Percentiles rank a stretch among this genome's conserved stretches.
These are phyloP conservation scores for Monilinia fructicola DNA, from an alignment of 2,329 filamentous ascomycete genomes.

Conservation along the genomic window DNA sequence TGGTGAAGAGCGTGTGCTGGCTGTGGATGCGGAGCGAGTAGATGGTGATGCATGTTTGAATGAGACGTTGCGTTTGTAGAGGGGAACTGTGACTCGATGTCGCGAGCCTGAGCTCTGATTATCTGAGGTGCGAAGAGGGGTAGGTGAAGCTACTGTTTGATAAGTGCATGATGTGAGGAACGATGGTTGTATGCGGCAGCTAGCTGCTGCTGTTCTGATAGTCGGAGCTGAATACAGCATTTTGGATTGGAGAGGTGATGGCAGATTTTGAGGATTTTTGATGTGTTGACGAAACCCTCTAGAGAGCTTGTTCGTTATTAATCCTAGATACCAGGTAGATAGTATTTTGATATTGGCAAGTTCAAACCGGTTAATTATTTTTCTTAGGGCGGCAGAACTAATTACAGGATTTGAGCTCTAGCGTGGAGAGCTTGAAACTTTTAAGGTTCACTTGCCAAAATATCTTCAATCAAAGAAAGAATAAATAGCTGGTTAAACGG, in stretches of 20 bases:
- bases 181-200: constrained; percentile 38
- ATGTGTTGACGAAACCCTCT: constrained; percentile 19
- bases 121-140: constrained; percentile 27
- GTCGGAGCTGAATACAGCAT: constrained; percentile 39
- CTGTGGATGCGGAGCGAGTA: constrained; percentile 30
- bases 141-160: constrained; percentile 30
- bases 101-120: constrained; percentile 15
- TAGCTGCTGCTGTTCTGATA: constrained; percentile 38
- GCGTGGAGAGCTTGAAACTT: not conserved
- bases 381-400: constrained; percentile 13
- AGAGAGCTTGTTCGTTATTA: constrained; percentile 9
- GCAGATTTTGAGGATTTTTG: constrained; percentile 10
- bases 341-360: constrained; percentile 8
- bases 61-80: constrained; percentile 36
- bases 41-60: constrained; percentile 29
- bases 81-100: constrained; percentile 34
- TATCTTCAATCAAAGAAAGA: not conserved
- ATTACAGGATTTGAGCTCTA: not conserved
- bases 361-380: not conserved
- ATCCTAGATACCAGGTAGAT: not conserved
- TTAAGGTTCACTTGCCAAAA: not conserved
- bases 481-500: not conserved
- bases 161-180: constrained; percentile 36
- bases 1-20: constrained; percentile 25
- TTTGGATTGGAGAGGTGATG: constrained; percentile 21